Evolutionary conservation across 495 filamentous ascomycete genomes (phyloP), one percentile per base, ranked within the genome.

Genomic region (Neurospora sp.): DNA sequence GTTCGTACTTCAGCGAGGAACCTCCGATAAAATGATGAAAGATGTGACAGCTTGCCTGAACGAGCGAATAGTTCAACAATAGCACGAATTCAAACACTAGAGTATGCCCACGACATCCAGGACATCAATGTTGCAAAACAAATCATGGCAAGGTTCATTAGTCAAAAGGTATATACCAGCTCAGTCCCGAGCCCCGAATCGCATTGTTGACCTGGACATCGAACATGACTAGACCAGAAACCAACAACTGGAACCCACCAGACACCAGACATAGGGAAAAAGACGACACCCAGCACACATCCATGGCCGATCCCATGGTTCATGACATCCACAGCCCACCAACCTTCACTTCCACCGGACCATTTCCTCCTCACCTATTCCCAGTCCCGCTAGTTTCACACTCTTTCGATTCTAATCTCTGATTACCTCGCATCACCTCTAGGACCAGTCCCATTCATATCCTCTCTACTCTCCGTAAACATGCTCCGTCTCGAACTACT

Each of bases 391-490:
- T n/a, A n/a, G n/a, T n/a, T n/a, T n/a, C n/a, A n/a, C n/a, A n/a
- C n/a, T n/a, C n/a, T n/a, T n/a, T n/a, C n/a, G n/a, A n/a, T n/a
- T n/a, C n/a, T n/a, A n/a, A n/a, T n/a, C n/a, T n/a, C n/a, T n/a
- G n/a, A n/a, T n/a, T 28, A 66, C 28, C 13, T 66, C 13, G 10
- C 11, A 13, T 15, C 48, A 15, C 54, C 24, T 59, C 11, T 15
- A 2, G 28, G 54, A 19, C 54, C 54, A 66, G 28, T 66, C 54
- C 54, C 54, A 36, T 66, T 70, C 72, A 73, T 73, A 37, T 73
- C 72, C 28, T 73, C 72, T 17, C 28, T 71, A 59, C 74, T 72
- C 72, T 77, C 76, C 31, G 48, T 66, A 28, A 77, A 77, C n/a
- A 75, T 69, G 62, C 74, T 75, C 71, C 48, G 71, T 59, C 74